Base-by-base conservation (phyloP, 2,329 filamentous ascomycete species). In the Penicillium sp. region DNA sequence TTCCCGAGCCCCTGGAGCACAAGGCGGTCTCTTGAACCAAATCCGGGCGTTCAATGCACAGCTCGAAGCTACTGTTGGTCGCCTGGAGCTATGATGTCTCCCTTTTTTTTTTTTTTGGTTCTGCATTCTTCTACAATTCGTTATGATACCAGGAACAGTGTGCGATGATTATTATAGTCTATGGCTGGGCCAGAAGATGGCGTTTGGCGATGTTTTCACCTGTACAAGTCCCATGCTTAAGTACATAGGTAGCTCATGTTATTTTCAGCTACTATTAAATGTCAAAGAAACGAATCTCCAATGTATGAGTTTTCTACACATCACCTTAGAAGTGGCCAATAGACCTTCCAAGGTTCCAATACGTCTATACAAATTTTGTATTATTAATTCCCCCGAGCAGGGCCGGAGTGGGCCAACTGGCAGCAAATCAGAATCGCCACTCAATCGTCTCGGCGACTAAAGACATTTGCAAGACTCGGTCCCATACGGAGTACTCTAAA, bases 11-110 rank as follows among this genome's bases (percentile, higher is more conserved):
- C 70, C 72, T 22, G 72, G 72, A 22, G 66, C 70, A 14, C 68
- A 73, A 14, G 76, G 76, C 5, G 77, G 77, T 18, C 61, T 78
- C 7, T 59, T 79, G 49, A 66, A 72, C 44, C 75, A 72, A 54
- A 70, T 79, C 32, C 72, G 69, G 48, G 60, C 62, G 2, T 78
- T 79, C 60, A 79, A 79, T 61, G 68, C 68, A 29, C 73, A 76
- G 60, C 68, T 79, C 20, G 76, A 79, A 58, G 64, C 58, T 43
- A 66, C 72, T 40, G 70, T 66, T 22, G 64, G 58, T 22, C 59
- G 50, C 35, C 55, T 73, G 9, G 70, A 71, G 56, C 61, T 62
- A 31, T 67, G 56, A 63, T 57, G 35, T 52, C 51, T 45, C 20
- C 44, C 34, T 31, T 44, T 7, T 32, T 43, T 13, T 50, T 51